These are phyloP conservation scores for Guyanaporus albipodus DNA, from an alignment of 768 basidiomycete species.

Conservation along the genomic window DNA sequence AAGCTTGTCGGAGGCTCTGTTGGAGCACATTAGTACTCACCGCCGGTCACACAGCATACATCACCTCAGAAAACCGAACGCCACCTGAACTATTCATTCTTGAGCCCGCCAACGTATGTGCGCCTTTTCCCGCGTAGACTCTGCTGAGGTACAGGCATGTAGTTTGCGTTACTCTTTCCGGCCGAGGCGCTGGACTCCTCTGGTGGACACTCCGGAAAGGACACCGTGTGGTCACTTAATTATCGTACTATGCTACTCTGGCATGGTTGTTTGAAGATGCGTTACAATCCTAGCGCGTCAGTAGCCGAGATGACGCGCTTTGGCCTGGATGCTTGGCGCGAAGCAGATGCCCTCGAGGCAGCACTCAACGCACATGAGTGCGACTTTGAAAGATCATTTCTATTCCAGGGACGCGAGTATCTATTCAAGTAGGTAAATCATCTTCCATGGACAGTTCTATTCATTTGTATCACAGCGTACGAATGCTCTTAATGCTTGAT, in stretches of 20 bases:
- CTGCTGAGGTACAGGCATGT: conserved; percentile 4
- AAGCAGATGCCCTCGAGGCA: conserved; percentile 62
- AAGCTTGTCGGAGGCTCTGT: conserved; percentile 67
- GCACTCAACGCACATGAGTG: conserved; percentile 64
- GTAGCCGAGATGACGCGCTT: conserved; percentile 57
- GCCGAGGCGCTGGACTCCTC: conserved; percentile 53
- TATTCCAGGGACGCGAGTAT: conserved; percentile 69
- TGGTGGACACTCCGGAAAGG: conserved; percentile 42
- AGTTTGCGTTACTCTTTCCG: conserved; percentile 74
- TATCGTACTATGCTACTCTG: conserved; percentile 68
- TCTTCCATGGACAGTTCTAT: background rate
- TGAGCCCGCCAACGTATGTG: conserved; percentile 62
- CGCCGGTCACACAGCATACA: conserved; percentile 62
- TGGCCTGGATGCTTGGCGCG: conserved; percentile 64
- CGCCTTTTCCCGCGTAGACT: background rate
- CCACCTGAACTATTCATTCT: conserved; percentile 52
- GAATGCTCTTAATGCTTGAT: conserved; percentile 68
- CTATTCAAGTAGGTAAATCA: conserved; percentile 63
- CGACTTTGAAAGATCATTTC: conserved; percentile 58
- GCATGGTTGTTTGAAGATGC: conserved; percentile 67
- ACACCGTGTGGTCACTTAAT: conserved; percentile 73
- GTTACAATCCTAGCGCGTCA: conserved; percentile 36
- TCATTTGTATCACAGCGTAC: conserved; percentile 42
- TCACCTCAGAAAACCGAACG: conserved; percentile 39
- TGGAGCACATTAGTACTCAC: conserved; percentile 67